Base-by-base conservation (phyloP, 2,329 filamentous ascomycete genomes). In the Fusarium keratoplasticum region DNA sequence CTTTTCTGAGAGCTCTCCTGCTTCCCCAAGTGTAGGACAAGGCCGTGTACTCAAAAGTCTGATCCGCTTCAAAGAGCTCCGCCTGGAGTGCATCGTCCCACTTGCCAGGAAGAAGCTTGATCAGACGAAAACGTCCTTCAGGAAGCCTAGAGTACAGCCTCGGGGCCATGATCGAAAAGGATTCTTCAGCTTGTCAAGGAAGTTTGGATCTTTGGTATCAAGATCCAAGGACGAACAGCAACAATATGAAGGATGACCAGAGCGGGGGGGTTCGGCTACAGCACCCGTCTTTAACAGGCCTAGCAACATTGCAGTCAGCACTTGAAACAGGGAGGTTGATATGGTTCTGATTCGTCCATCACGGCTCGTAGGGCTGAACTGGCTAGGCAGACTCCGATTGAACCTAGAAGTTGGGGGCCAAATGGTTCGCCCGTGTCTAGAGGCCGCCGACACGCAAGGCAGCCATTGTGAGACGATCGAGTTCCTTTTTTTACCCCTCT, bases 11-110 rank as follows among this genome's bases (percentile, higher is more conserved):
- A 22, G 68, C 65, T 36, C 72, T 35, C 5, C 69, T 62, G 25
- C 71, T 77, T 2, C 77, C 79, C 78, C 80, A 80, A 2, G 78
- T 76, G 25, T 81, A 81, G 4, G 78, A 81, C 1, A 81, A 50
- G 7, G 79, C 78, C 13, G 61, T 66, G 25, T 81, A 80, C 8
- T 42, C 31, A 52, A 61, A 67, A 6, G 52, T 62, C 10, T 58
- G 58, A 36, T 73, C 64, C 1, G 73, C 71, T 22, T 73, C 71
- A 31, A 72, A 72, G 13, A 75, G 69, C 4, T 72, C 73, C 16
- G 47, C 66, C 36, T 50, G 25, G 10, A 75, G 62, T 13, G 35
- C 13, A 11, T 74, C 69, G 22, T 74, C 52, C 73, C 69, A 75
- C n/a, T 27, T 35, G 13, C 73, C 73, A 1, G 69, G 73, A 5